These are phyloP conservation scores for Oidiodendron maius DNA, from an alignment of 495 filamentous ascomycete species.

Conservation along the genomic window DNA sequence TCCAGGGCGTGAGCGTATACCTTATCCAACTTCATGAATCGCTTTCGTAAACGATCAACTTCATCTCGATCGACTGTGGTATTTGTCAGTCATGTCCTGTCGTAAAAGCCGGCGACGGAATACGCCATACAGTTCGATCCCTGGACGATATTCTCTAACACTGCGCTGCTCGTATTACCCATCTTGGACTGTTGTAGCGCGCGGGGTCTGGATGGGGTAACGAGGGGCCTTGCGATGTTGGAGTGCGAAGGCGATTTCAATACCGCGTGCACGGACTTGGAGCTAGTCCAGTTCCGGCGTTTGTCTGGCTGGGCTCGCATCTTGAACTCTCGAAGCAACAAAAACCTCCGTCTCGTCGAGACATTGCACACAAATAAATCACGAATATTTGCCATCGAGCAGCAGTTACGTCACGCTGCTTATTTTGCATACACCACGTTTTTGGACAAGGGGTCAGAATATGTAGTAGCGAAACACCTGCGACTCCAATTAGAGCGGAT, in stretches of 20 bases:
- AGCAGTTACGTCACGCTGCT: too few species aligned
- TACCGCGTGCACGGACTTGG: neutral
- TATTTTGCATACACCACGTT: too few species aligned
- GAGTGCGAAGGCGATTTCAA: neutral
- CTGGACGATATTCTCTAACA: slow-evolving; percentile 93
- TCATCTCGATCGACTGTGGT: slow-evolving; percentile 86
- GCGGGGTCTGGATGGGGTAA: neutral
- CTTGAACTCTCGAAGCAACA: too few species aligned
- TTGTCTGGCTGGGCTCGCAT: too few species aligned
- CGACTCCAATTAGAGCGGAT: too few species aligned
- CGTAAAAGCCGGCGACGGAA: slow-evolving; percentile 3
- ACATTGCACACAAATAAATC: too few species aligned
- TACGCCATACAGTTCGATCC: slow-evolving; percentile 81
- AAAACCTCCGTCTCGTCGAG: too few species aligned
- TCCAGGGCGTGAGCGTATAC: too few species aligned
- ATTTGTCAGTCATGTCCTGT: neutral
- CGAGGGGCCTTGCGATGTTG: neutral
- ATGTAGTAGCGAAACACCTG: too few species aligned
- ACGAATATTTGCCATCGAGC: too few species aligned
- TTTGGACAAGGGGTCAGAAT: too few species aligned
- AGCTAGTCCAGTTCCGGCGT: neutral
- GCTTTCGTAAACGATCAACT: slow-evolving; percentile 88
- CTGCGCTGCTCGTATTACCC: slow-evolving; percentile 74
- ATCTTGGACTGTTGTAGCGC: slow-evolving; percentile 46
- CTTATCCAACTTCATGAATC: slow-evolving; percentile 99